Base-by-base conservation (phyloP, 2,329 filamentous ascomycete species). In the Geosmithia flava region DNA sequence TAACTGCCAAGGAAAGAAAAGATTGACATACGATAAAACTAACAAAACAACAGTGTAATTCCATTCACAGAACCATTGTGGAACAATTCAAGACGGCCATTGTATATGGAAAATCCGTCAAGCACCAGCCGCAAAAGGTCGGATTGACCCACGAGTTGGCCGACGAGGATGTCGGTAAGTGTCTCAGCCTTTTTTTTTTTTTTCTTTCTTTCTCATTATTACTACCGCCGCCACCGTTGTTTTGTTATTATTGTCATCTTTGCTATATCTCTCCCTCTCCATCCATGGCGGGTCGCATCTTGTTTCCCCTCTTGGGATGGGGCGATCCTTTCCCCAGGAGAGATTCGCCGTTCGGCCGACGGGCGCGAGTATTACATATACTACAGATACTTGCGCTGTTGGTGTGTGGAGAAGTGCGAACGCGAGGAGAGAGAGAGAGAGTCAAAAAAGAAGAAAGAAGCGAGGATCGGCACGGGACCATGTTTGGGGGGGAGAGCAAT, bases 101-200 rank as follows among this genome's bases (percentile, higher is more conserved):
- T 62, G 93, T 98, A 42, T 98, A 97, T 66, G 93, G 93, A 56
- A 93, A 91, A 65, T 96, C 90, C 49, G 91, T 97, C 56, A 97
- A 97, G 76, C 93, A 98, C 71, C 93, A 97, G 69, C 93, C 93
- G 54, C 93, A 98, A 70, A 81, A 90, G 60, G 93, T 97, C 53
- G 93, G 93, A 46, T 76, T 98, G 54, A 72, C 78, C 47, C 93
- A 98, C 65, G 88, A 95, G 72, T 75, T 98, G 60, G 87, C 81
- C 50, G 93, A 98, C 65, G 93, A 98, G 70, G 93, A 98, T 70
- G 95, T 98, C 68, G 87, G 87, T 91, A 75, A 71, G 83, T 74
- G 20, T 30, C 41, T 43, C 29, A 30, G n/a, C n/a, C n/a, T n/a
- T n/a, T n/a, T n/a, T n/a, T n/a, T n/a, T 27, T 27, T 27, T 43